phyloP scores from a whole-genome alignment of 2,329 filamentous ascomycete genomes.

The Ophiocordyceps sinensis region DNA sequence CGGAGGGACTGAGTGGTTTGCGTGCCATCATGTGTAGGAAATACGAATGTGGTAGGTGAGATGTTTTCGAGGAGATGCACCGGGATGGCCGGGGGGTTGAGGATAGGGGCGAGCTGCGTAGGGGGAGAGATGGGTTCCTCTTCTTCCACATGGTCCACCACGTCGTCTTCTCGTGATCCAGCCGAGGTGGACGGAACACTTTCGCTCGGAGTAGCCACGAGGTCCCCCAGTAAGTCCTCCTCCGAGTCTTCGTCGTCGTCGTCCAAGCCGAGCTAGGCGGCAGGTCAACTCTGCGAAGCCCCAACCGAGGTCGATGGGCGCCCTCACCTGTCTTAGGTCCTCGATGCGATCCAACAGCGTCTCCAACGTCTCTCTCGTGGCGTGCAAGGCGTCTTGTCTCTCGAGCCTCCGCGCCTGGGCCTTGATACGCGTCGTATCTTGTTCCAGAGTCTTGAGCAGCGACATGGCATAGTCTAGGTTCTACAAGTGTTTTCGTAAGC shows the following conservation, averaged over 20 bases:
- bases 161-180: conserved; percentile 7
- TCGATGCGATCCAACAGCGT: conserved; percentile 49
- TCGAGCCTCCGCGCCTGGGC: conserved; percentile 43
- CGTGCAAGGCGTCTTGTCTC: conserved; percentile 46
- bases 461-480: conserved; percentile 60
- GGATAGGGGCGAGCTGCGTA: conserved; percentile 1
- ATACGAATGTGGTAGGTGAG: conserved; percentile 5
- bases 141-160: conserved; percentile 6
- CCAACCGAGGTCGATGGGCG: background rate
- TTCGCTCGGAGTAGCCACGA: conserved; percentile 40
- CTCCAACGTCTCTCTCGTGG: conserved; percentile 52
- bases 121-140: conserved; percentile 5
- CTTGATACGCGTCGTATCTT: conserved; percentile 47
- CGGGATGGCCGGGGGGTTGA: conserved; percentile 4
- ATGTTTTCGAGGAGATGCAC: conserved; percentile 3
- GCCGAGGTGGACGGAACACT: conserved; percentile 28
- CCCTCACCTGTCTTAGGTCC: conserved; percentile 49
- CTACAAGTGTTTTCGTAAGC: conserved; percentile 18
- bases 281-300: conserved; percentile 3
- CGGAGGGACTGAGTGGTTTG: conserved; percentile 21
- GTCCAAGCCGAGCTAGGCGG: conserved; percentile 16
- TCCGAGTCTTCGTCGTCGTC: conserved; percentile 28
- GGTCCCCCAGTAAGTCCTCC: conserved; percentile 40
- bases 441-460: conserved; percentile 56
- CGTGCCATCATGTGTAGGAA: conserved; percentile 8